These are phyloP conservation scores for Alternaria panax DNA, from an alignment of 2,329 filamentous ascomycete species.

Conservation along the genomic window DNA sequence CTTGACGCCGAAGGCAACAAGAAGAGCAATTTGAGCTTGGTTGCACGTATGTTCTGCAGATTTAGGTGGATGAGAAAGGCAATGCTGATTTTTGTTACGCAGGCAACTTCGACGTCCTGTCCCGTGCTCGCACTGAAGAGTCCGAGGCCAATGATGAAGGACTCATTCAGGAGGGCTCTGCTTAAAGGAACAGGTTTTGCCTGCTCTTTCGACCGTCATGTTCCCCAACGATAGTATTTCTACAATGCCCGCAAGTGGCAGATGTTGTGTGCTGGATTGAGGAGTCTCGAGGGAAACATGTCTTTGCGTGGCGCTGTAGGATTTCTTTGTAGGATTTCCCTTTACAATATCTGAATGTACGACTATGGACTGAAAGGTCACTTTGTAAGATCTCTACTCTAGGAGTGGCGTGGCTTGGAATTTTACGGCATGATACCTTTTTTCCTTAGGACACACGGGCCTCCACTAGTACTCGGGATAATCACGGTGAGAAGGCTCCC, in stretches of 20 bases:
- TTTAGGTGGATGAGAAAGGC: neutral
- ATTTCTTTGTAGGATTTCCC: slow-evolving; percentile 5
- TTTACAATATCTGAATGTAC: slow-evolving; percentile 25
- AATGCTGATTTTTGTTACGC: slow-evolving; percentile 6
- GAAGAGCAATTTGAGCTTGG: slow-evolving; percentile 69
- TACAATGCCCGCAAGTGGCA: neutral
- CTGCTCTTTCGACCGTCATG: neutral
- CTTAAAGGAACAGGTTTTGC: slow-evolving; percentile 17
- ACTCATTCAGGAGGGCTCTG: slow-evolving; percentile 39
- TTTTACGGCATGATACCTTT: slow-evolving; percentile 27
- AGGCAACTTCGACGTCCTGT: slow-evolving; percentile 48
- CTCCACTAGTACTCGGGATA: neutral
- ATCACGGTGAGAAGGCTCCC: neutral
- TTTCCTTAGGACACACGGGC: neutral
- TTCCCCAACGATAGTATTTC: neutral
- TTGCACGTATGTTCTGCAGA: slow-evolving; percentile 74
- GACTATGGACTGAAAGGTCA: slow-evolving; percentile 26
- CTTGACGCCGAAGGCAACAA: slow-evolving; percentile 75
- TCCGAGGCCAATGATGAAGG: slow-evolving; percentile 44
- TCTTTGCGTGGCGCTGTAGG: slow-evolving; percentile 18
- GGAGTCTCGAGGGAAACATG: neutral
- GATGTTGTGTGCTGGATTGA: neutral
- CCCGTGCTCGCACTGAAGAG: slow-evolving; percentile 34
- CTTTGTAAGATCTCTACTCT: slow-evolving; percentile 44
- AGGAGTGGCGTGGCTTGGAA: slow-evolving; percentile 13